Percentiles rank a stretch among this genome's conserved stretches.
phyloP scores from a whole-genome alignment of 495 filamentous ascomycete species.

The Jackrogersella multiformis region DNA sequence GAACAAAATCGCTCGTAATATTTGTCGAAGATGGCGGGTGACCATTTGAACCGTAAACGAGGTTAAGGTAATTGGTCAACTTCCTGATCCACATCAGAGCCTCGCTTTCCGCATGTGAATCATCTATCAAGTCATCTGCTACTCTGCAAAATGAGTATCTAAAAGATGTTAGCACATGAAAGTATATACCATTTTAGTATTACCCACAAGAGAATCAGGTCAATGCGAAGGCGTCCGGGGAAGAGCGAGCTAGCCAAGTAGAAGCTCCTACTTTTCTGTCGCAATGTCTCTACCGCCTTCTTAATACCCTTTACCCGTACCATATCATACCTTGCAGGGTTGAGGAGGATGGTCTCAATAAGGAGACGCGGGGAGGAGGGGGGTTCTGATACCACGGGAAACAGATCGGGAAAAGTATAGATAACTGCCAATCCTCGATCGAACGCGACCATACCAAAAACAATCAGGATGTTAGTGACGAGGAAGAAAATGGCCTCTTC shows the following conservation, averaged over 20 bases:
- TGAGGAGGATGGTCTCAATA: conserved; percentile 54
- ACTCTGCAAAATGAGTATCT: conserved; percentile 77
- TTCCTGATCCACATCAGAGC: conserved; percentile 61
- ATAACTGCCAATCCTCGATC: conserved; percentile 69
- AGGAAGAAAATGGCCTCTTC: conserved; percentile 78
- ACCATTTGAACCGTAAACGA: conserved; percentile 43
- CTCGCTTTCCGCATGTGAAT: conserved; percentile 56
- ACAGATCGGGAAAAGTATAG: conserved; percentile 62
- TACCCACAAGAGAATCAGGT: conserved; percentile 67
- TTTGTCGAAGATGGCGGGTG: conserved; percentile 3
- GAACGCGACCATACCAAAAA: conserved; percentile 70
- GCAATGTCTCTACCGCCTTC: conserved; percentile 62
- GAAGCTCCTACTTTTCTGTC: conserved; percentile 71
- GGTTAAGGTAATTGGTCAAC: conserved; percentile 61
- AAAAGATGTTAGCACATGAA: conserved; percentile 26
- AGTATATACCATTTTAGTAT: background rate
- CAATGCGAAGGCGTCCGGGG: conserved; percentile 68
- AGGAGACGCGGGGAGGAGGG: conserved; percentile 60
- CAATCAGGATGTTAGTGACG: conserved; percentile 68
- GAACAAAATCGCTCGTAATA: conserved; percentile 47
- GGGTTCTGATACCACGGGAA: conserved; percentile 49
- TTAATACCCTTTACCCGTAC: conserved; percentile 62
- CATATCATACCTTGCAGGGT: conserved; percentile 58
- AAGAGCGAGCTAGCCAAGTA: conserved; percentile 73
- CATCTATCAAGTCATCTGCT: conserved; percentile 74